Base-by-base conservation (phyloP, 106 monocot genomes). In the Xerophyta viscosa region DNA sequence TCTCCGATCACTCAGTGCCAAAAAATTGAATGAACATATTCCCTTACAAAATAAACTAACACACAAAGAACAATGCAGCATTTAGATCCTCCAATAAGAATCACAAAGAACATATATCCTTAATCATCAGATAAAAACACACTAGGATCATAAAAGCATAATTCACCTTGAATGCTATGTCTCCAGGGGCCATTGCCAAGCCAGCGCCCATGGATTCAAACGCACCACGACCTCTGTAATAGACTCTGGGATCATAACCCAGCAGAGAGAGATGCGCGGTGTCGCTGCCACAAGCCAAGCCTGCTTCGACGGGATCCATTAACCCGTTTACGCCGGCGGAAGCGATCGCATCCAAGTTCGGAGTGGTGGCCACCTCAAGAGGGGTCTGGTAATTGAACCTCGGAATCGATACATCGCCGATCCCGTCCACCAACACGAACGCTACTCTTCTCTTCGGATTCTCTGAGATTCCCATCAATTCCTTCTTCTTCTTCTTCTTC, bases 161-260 rank as follows among this genome's bases (percentile, higher is more conserved):
- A 43, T 3, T 63, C 8, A 96, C 96, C 96, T 96, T 96, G 60
- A 96, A 96, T 37, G 96, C 96, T 61, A 96, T 96, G 53, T 96
- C 85, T 3, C 96, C 96, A 4, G 96, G 96, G 2, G 85, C 75
- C 96, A 96, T 96, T 47, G 88, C 88, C 67, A 96, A 62, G 14
- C 96, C 96, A 36, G 96, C 85, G 37, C 88, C 96, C 96, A 96
- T 96, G 8, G 96, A 96, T 65, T 96, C 96, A 50, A 89, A 96
- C 23, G 96, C 88, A 39, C 96, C 96, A 44, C 96, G 59, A 23
- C 96, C 96, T 14, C 88, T 71, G 45, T 96, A 96, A 49, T 89
- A 96, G 46, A 82, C 60, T 52, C 88, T 76, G 0, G 96, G 96
- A 54, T 96, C 81, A 66, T 96, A 96, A 2, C 96, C 96, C 37